Conservation (phyloP, 441 rosid genomes). For the Mallotus repandus region DNA sequence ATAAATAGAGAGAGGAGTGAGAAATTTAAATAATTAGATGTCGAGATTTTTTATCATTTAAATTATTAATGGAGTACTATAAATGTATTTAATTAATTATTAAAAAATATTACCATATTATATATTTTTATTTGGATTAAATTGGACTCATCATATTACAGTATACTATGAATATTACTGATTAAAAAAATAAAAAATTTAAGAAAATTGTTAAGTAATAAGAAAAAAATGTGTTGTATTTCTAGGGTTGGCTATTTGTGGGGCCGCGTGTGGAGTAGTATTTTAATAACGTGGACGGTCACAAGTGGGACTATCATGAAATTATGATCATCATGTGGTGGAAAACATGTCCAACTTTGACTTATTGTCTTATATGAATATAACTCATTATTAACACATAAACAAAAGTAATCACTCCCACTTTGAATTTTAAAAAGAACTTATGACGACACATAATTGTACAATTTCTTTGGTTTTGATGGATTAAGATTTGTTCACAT, state of each 20-base stretch:
- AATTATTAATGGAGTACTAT: too few relatives aligned
- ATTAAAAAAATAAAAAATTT: too few relatives aligned
- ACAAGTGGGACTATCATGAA: not conserved
- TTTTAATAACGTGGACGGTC: constrained; percentile 11
- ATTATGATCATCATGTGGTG: not conserved
- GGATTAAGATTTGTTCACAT: too few relatives aligned
- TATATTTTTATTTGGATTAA: too few relatives aligned
- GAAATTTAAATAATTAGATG: too few relatives aligned
- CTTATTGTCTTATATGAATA: not conserved
- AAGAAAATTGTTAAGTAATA: not conserved
- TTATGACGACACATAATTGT: too few relatives aligned
- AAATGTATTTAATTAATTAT: too few relatives aligned
- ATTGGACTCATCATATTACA: not conserved
- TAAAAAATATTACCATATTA: too few relatives aligned
- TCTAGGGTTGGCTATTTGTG: not conserved
- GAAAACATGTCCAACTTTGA: not conserved
- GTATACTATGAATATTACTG: constrained; percentile 17
- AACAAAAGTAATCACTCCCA: not conserved
- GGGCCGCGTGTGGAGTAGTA: not conserved
- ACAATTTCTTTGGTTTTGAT: too few relatives aligned
- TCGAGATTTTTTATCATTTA: too few relatives aligned
- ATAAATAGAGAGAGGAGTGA: too few relatives aligned
- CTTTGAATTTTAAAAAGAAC: too few relatives aligned
- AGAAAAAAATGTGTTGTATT: not conserved
- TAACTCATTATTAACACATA: not conserved